Percentiles rank a stretch among this genome's conserved stretches.
These are phyloP conservation scores for Penicillium malachiteum DNA, from an alignment of 495 filamentous ascomycete genomes.

Conservation along the genomic window DNA sequence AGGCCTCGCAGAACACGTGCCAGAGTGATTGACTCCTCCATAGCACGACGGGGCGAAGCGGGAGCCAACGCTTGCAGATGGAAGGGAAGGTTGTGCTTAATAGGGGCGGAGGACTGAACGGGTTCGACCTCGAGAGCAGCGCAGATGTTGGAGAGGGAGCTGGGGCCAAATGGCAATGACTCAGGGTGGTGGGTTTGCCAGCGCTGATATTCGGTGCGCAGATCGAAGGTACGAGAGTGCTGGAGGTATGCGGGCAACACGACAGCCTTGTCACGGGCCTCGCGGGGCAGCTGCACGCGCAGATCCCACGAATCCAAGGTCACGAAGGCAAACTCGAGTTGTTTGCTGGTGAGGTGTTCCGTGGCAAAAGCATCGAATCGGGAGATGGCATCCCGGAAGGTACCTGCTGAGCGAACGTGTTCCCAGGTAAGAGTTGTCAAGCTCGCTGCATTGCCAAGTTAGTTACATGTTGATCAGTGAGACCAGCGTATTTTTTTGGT, in stretches of 20 bases:
- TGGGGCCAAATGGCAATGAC: slow-evolving; percentile 93
- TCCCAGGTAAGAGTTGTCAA: slow-evolving; percentile 98
- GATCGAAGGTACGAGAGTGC: slow-evolving; percentile 94
- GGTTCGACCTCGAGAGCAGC: slow-evolving; percentile 96
- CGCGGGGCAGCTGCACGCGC: slow-evolving; percentile 92
- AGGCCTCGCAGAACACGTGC: slow-evolving; percentile 87
- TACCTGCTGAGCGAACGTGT: slow-evolving; percentile 92
- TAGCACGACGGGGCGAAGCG: slow-evolving; percentile 92
- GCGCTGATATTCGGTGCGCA: slow-evolving; percentile 93
- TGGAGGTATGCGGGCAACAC: slow-evolving; percentile 95
- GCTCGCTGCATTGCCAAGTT: slow-evolving; percentile 65
- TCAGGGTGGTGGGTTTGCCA: slow-evolving; percentile 99
- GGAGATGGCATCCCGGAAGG: slow-evolving; percentile 94
- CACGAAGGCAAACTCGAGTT: slow-evolving; percentile 95
- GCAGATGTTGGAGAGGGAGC: slow-evolving; percentile 93
- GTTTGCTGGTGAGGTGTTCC: slow-evolving; percentile 79
- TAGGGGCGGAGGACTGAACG: slow-evolving; percentile 92
- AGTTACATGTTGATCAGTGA: slow-evolving; percentile 8
- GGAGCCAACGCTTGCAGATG: slow-evolving; percentile 95
- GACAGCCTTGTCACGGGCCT: slow-evolving; percentile 96
- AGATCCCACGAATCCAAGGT: slow-evolving; percentile 98
- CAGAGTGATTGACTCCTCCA: slow-evolving; percentile 95
- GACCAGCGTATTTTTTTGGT: background rate
- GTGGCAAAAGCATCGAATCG: slow-evolving; percentile 90
- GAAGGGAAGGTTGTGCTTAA: slow-evolving; percentile 98